A percentile compares a stretch with the other conserved stretches of the same genome.
Conservation (phyloP, 108 stramenopile species). For the Asterionellopsis glacialis region DNA sequence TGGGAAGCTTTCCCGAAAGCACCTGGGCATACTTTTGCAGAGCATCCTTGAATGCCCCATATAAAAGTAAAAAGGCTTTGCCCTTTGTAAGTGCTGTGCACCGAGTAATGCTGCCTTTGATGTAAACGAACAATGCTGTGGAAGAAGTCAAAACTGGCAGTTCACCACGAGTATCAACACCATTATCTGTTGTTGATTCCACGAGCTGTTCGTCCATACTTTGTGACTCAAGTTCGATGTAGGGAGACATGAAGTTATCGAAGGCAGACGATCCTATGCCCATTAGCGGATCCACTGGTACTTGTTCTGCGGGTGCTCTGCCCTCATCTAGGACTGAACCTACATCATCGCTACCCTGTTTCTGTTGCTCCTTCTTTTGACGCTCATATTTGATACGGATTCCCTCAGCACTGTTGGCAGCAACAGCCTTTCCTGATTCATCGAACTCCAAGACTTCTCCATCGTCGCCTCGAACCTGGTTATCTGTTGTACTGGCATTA, state of each 20-base stretch:
- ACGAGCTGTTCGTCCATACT: conserved; percentile 90
- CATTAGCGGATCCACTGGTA: conserved; percentile 53
- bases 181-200: conserved; percentile 59
- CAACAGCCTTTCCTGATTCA: conserved; percentile 30
- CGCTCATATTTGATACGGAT: conserved; percentile 60
- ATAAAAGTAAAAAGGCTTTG: conserved; percentile 89
- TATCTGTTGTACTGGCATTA: conserved; percentile 1
- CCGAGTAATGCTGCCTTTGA: conserved; percentile 93
- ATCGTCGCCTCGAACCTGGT: conserved; percentile 13
- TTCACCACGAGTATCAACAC: conserved; percentile 89
- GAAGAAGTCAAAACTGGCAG: conserved; percentile 92
- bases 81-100: conserved; percentile 94
- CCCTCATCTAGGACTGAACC: conserved; percentile 19
- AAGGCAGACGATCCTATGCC: conserved; percentile 87
- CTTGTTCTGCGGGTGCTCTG: conserved; percentile 32
- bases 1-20: conserved; percentile 72
- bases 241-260: conserved; percentile 95
- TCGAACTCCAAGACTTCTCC: conserved; percentile 47
- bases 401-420: conserved; percentile 55
- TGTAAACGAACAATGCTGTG: conserved; percentile 92
- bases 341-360: conserved; percentile 9
- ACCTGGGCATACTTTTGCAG: conserved; percentile 81
- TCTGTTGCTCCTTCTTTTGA: conserved; percentile 19
- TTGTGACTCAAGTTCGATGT: conserved; percentile 87
- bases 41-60: conserved; percentile 83